Evolutionary conservation across 2,329 filamentous ascomycete genomes (phyloP).

Genomic region (Trichoderma breve): DNA sequence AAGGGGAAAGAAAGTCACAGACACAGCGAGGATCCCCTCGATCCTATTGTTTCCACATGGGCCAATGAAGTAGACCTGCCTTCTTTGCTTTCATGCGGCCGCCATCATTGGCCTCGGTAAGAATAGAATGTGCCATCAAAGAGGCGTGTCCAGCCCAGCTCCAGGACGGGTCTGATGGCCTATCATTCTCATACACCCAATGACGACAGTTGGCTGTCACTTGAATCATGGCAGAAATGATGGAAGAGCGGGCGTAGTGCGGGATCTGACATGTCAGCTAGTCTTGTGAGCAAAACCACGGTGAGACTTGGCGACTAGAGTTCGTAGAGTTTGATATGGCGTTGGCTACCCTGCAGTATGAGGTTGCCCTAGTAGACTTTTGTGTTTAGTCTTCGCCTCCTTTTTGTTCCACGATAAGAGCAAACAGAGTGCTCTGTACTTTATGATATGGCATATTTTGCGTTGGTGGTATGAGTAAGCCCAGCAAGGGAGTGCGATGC

Average conservation of each 20-base stretch:
- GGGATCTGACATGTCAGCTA: conserved; percentile 30
- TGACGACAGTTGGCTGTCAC: conserved; percentile 18
- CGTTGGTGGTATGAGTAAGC: neutral
- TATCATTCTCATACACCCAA: conserved; percentile 9
- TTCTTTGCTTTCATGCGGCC: neutral
- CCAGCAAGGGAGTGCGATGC: neutral
- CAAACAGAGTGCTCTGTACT: neutral
- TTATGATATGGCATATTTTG: neutral
- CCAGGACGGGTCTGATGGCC: neutral
- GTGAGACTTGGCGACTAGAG: neutral
- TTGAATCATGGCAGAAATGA: neutral
- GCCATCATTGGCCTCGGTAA: neutral
- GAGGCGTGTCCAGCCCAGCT: neutral
- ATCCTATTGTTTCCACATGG: neutral
- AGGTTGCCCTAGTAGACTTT: neutral
- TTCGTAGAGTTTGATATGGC: conserved; percentile 9
- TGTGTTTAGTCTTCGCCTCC: neutral
- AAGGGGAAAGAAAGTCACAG: neutral
- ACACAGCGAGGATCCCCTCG: neutral
- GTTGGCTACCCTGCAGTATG: neutral
- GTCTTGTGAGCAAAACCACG: neutral
- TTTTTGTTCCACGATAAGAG: neutral
- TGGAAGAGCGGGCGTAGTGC: conserved; percentile 21
- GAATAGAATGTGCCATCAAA: neutral
- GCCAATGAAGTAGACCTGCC: neutral